phyloP scores from a whole-genome alignment of 345 rosid species.

The Pugionium dolabratum region DNA sequence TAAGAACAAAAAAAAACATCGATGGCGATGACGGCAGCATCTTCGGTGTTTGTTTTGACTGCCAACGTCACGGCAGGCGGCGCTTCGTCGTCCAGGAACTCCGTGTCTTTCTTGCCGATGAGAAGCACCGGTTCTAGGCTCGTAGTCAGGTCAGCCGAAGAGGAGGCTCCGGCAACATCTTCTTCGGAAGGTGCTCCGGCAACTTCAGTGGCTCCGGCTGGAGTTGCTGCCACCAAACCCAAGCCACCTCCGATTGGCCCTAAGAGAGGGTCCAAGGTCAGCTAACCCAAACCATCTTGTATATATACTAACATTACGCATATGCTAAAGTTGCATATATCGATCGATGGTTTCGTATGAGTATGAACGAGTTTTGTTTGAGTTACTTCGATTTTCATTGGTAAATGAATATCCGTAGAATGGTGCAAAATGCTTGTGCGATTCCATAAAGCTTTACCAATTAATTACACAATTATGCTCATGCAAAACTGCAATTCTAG shows the following conservation, averaged over 20 bases:
- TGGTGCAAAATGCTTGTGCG: not conserved
- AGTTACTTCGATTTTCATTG: not conserved
- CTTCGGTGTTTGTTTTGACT: conserved; percentile 57
- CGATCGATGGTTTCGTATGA: not conserved
- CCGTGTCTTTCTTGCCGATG: conserved; percentile 52
- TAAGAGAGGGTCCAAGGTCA: conserved; percentile 93
- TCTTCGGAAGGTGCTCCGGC: conserved; percentile 40
- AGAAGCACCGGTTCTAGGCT: conserved; percentile 49
- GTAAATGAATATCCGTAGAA: not conserved
- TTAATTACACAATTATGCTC: not conserved
- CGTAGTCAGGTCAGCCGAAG: conserved; percentile 66
- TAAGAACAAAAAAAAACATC: conserved; percentile 5
- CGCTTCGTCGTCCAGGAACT: conserved; percentile 47
- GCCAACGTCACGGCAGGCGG: conserved; percentile 46
- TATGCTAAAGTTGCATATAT: not conserved
- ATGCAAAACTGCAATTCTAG: not conserved
- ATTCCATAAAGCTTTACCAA: not conserved
- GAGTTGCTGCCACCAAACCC: conserved; percentile 54
- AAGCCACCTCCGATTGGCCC: conserved; percentile 87
- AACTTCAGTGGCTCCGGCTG: conserved; percentile 42
- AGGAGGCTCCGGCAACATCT: conserved; percentile 50
- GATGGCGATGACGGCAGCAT: conserved; percentile 65
- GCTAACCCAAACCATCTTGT: conserved; percentile 9
- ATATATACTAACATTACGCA: conserved; percentile 3
- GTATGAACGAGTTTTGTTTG: not conserved